Conservation (phyloP, 2,329 filamentous ascomycete genomes). For the Cercospora sp. region DNA sequence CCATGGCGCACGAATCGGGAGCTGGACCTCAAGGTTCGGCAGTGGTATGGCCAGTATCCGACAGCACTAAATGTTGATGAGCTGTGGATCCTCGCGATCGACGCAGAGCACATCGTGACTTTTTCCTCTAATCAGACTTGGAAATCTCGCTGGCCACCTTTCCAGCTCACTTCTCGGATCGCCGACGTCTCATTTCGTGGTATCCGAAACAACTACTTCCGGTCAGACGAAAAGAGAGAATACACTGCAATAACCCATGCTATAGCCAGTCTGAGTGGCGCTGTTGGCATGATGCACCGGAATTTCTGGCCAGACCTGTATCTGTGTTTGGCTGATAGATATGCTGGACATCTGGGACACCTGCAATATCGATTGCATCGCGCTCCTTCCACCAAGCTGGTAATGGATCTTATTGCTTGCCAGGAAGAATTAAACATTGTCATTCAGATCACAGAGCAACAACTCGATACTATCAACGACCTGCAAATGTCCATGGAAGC, state of each 20-base stretch:
- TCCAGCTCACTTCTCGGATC: constrained; percentile 44
- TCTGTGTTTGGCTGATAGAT: constrained; percentile 45
- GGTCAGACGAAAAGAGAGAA: constrained; percentile 36
- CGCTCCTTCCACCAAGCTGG: constrained; percentile 45
- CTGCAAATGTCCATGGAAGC: constrained; percentile 30
- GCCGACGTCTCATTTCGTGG: constrained; percentile 45
- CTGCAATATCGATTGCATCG: constrained; percentile 47
- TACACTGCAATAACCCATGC: constrained; percentile 44
- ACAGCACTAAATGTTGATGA: constrained; percentile 46
- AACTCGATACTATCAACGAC: constrained; percentile 41
- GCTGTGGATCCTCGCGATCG: constrained; percentile 45
- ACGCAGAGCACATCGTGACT: constrained; percentile 45
- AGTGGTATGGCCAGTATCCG: constrained; percentile 48
- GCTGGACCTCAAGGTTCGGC: constrained; percentile 45
- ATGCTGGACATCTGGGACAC: constrained; percentile 46
- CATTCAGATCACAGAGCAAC: constrained; percentile 46
- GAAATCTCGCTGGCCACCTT: constrained; percentile 47
- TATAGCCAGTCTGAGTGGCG: constrained; percentile 43
- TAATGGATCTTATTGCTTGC: constrained; percentile 48
- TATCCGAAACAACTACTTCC: constrained; percentile 43
- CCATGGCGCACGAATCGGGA: constrained; percentile 46
- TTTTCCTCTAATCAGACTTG: constrained; percentile 48
- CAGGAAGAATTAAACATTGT: constrained; percentile 49
- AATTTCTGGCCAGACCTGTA: constrained; percentile 47
- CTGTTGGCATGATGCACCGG: constrained; percentile 46